Percentiles rank a stretch among this genome's conserved stretches.
Conservation (phyloP, 2,329 filamentous ascomycete genomes). For the Penicillium sp. region DNA sequence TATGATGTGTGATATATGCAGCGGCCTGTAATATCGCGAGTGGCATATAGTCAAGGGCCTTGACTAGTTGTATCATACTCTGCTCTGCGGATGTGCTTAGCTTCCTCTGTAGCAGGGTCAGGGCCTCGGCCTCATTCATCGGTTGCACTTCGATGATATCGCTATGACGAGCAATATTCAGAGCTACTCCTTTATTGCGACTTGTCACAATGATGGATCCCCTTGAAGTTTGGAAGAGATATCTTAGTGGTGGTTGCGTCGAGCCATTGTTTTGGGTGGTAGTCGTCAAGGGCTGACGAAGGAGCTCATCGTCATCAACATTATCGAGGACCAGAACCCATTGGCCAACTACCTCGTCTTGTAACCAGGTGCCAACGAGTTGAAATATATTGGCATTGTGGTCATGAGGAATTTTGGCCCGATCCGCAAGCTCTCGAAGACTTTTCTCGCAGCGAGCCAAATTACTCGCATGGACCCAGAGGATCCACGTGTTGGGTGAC, state of each 20-base stretch:
- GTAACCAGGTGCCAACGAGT: constrained; percentile 24
- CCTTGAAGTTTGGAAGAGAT: neutral
- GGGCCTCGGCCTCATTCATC: constrained; percentile 20
- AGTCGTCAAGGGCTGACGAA: neutral
- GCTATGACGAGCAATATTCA: neutral
- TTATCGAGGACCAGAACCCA: constrained; percentile 31
- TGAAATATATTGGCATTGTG: constrained; percentile 33
- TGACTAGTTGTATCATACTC: neutral
- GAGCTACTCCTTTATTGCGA: neutral
- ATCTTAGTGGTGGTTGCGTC: too few species aligned
- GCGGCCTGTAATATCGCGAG: constrained; percentile 23
- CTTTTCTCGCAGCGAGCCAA: neutral
- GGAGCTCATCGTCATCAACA: constrained; percentile 5
- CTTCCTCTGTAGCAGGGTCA: constrained; percentile 32
- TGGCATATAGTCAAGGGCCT: constrained; percentile 18
- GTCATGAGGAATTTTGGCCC: constrained; percentile 16
- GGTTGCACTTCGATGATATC: constrained; percentile 14
- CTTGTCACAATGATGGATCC: neutral
- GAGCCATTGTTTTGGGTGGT: neutral
- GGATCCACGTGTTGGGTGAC: neutral
- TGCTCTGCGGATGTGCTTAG: constrained; percentile 12
- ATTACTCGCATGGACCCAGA: neutral
- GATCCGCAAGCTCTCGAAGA: neutral
- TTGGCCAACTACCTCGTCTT: constrained; percentile 3
- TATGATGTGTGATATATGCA: constrained; percentile 25